Base-by-base conservation (phyloP, 176 grass and related monocot species). In the Saccharum spontaneum region DNA sequence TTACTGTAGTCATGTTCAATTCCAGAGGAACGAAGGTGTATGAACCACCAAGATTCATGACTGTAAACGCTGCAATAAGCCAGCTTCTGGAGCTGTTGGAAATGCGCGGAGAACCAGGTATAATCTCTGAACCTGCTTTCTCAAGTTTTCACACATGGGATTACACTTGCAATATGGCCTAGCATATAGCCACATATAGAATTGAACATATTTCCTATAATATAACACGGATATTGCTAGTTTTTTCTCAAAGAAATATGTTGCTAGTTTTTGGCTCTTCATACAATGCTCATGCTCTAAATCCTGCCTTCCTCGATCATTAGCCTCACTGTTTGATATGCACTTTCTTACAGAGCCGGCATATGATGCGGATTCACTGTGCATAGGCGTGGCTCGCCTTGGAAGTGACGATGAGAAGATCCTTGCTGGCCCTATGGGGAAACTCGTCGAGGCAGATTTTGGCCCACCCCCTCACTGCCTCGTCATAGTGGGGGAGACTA, bases 21-120 rank as follows among this genome's bases (percentile, higher is more conserved):
- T 48, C 13, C 83, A 98, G 91, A 86, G 93, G 93, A 83, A 95
- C 86, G 44, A 94, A 95, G 76, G 87, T 89, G 65, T 95, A 98
- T 81, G 93, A 98, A 85, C 87, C 89, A 85, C 78, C 96, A 82
- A 90, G 75, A 76, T 95, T 94, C 83, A 98, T 98, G 93, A 94
- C 87, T 0, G 89, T 98, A 26, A 93, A 92, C 78, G 95, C 89
- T 63, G 96, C 96, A 73, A 92, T 98, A 85, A 86, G 87, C 82
- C 93, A 95, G 71, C 91, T 98, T 79, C 92, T 98, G 85, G 93
- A 95, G 85, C 81, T 95, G 45, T 89, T 92, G 86, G 85, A 71
- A 75, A 11, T 61, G 8, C 70, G 39, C 64, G 80, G 81, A 2
- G 91, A 82, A 90, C 90, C 87, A 82, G 93, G 96, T 98, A 90